A percentile compares a stretch with the other conserved stretches of the same genome.
Evolutionary conservation across 2,329 filamentous ascomycete genomes (phyloP).

Genomic region (Aspergillus brunneoviolaceus): DNA sequence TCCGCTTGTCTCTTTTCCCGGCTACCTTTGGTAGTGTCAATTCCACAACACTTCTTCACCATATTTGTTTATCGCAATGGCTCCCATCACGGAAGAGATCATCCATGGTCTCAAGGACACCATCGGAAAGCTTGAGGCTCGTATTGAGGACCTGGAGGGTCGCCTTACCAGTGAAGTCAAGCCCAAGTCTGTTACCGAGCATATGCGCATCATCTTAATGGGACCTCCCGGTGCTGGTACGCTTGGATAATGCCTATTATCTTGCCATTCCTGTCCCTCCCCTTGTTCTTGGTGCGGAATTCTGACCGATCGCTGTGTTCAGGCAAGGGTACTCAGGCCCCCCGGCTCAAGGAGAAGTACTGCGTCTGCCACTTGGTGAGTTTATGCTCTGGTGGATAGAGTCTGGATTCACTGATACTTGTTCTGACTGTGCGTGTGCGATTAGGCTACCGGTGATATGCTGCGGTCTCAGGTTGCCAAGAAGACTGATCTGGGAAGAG

Average conservation of each 20-base stretch:
- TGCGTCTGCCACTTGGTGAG: conserved; percentile 93
- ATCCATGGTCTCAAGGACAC: conserved; percentile 82
- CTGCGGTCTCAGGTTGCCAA: conserved; percentile 96
- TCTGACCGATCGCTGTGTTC: conserved; percentile 24
- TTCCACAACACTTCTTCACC: not conserved
- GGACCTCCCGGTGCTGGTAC: conserved; percentile 94
- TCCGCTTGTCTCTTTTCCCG: conserved; percentile 18
- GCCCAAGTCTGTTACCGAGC: conserved; percentile 54
- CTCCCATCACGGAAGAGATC: conserved; percentile 76
- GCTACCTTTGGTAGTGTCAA: conserved; percentile 14
- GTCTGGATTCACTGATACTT: not conserved
- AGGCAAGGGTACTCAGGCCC: conserved; percentile 99
- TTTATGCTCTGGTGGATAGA: conserved; percentile 10
- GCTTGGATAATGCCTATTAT: conserved; percentile 5
- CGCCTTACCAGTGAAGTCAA: conserved; percentile 57
- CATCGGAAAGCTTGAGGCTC: conserved; percentile 78
- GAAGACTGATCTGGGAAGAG: conserved; percentile 89
- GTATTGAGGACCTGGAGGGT: conserved; percentile 81
- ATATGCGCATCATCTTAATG: conserved; percentile 95
- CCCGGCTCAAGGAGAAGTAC: conserved; percentile 97
- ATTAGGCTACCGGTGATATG: conserved; percentile 96
- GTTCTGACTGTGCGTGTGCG: conserved; percentile 11
- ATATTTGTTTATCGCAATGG: conserved; percentile 61
- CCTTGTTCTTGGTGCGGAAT: conserved; percentile 6
- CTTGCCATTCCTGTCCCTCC: not conserved